These are phyloP conservation scores for Candida schatavii DNA, from an alignment of 805 yeast species.

Conservation along the genomic window DNA sequence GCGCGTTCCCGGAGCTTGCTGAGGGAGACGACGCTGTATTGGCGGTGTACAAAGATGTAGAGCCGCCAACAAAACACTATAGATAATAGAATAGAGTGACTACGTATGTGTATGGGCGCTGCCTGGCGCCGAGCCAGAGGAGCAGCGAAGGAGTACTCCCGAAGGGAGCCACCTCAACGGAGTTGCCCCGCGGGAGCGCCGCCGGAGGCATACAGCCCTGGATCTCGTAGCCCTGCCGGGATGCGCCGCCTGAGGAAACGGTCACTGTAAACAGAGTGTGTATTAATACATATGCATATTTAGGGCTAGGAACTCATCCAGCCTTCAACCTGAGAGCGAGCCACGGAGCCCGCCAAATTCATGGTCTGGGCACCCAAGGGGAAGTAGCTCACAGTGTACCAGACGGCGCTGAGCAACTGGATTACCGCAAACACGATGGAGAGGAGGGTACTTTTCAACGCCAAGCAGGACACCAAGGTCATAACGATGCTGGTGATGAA, in stretches of 20 bases:
- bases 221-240: no score
- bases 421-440: conserved; percentile 40
- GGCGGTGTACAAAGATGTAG: conserved; percentile 10
- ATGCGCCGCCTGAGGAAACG: no score
- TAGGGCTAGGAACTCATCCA: conserved; percentile 40
- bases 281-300: no score
- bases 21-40: conserved; percentile 15
- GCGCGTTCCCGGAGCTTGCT: conserved; percentile 33
- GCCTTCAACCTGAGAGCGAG: conserved; percentile 41
- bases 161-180: no score
- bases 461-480: conserved; percentile 37
- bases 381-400: conserved; percentile 48
- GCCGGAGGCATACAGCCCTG: no score
- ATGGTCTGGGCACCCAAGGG: conserved; percentile 47
- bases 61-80: no score
- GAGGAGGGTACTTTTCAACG: conserved; percentile 34
- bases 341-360: conserved; percentile 40
- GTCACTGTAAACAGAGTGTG: no score
- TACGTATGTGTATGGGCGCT: no score
- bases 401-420: conserved; percentile 39
- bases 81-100: no score
- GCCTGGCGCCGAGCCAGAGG: no score
- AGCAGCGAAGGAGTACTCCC: no score
- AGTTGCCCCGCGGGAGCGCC: no score
- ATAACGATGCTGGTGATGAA: conserved; percentile 38